phyloP scores from a whole-genome alignment of 805 yeast genomes.

The Wickerhamomyces xylosicus region DNA sequence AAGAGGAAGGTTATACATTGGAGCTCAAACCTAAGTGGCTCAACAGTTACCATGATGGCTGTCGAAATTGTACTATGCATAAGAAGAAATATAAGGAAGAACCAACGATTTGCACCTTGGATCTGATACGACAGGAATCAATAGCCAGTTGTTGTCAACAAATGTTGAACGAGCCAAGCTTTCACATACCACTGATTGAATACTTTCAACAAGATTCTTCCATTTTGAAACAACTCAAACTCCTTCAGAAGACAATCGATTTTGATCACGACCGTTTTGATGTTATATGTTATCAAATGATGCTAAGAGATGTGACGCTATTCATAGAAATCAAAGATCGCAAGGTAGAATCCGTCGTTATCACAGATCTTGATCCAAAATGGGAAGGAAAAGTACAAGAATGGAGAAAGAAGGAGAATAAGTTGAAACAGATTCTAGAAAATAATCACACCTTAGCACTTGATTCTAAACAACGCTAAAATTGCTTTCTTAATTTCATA shows the following conservation, averaged over 20 bases:
- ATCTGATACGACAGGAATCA: constrained; percentile 15
- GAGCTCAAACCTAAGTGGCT: constrained; percentile 62
- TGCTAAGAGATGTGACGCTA: constrained; percentile 27
- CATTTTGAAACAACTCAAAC: constrained; percentile 14
- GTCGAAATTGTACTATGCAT: constrained; percentile 50
- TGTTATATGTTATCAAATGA: constrained; percentile 22
- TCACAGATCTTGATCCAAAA: constrained; percentile 48
- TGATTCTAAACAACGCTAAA: too few species aligned
- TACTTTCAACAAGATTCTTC: constrained; percentile 16
- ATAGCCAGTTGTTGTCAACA: not conserved
- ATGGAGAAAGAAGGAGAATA: constrained; percentile 35
- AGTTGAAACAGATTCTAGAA: constrained; percentile 4
- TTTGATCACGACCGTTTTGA: constrained; percentile 10
- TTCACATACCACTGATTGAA: constrained; percentile 3
- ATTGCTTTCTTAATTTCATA: too few species aligned
- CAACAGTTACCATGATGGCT: constrained; percentile 23
- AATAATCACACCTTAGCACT: too few species aligned
- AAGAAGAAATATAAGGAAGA: constrained; percentile 22
- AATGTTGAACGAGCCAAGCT: not conserved
- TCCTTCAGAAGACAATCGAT: constrained; percentile 13
- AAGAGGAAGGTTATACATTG: constrained; percentile 17
- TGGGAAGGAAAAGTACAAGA: constrained; percentile 33
- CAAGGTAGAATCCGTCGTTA: constrained; percentile 2
- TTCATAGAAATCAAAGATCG: constrained; percentile 18
- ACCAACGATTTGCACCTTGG: constrained; percentile 36